Evolutionary conservation across 805 yeast species (phyloP).

Genomic region (Wickerhamomyces sydowiorum): DNA sequence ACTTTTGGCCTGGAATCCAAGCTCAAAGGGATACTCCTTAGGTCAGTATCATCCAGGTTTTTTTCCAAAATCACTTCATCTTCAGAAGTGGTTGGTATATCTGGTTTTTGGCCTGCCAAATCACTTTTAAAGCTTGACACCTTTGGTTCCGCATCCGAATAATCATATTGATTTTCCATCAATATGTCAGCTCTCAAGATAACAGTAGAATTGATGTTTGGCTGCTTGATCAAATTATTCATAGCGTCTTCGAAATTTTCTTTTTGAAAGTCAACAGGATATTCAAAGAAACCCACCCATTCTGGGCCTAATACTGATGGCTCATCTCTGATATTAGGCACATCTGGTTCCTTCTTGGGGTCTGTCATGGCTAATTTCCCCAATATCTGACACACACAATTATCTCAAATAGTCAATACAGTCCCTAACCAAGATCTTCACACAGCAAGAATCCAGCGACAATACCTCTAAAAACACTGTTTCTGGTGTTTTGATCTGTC

Average conservation of each 20-base stretch:
- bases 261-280: conserved; percentile 40
- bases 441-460: too few species aligned
- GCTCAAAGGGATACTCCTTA: conserved; percentile 26
- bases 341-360: conserved; percentile 17
- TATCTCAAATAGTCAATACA: too few species aligned
- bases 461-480: too few species aligned
- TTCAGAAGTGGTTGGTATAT: conserved; percentile 21
- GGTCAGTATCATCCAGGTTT: conserved; percentile 36
- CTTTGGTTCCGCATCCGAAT: conserved; percentile 19
- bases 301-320: conserved; percentile 46
- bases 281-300: conserved; percentile 59
- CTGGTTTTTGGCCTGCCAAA: conserved; percentile 24
- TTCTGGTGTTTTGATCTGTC: too few species aligned
- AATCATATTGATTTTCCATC: conserved; percentile 40
- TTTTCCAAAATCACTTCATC: conserved; percentile 22
- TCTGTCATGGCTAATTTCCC: background rate
- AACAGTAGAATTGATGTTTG: conserved; percentile 88
- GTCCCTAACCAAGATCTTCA: too few species aligned
- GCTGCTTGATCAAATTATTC: conserved; percentile 73
- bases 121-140: conserved; percentile 21
- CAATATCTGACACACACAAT: background rate
- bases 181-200: conserved; percentile 83
- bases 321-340: conserved; percentile 32
- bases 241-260: conserved; percentile 69
- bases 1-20: conserved; percentile 29